Base-by-base conservation (phyloP, 495 filamentous ascomycete species). In the Baudoinia panamericana region DNA sequence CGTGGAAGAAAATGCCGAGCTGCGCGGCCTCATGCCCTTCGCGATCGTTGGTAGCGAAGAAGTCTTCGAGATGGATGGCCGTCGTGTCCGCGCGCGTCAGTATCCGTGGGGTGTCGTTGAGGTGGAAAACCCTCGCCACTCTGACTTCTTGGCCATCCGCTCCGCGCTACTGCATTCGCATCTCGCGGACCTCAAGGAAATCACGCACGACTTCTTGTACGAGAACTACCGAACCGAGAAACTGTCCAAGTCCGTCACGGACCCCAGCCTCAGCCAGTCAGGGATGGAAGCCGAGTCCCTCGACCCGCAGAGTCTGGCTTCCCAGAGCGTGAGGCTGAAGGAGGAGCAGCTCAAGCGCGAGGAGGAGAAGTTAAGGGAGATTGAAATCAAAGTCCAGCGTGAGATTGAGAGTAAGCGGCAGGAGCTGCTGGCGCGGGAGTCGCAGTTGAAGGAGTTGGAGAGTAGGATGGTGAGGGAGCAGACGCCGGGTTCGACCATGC, bases 201-300 rank as follows among this genome's bases (percentile, higher is more conserved):
- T 97, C 57, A 97, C 90, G 24, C 92, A 97, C 61, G 90, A 96
- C 58, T 97, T 97, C 81, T 73, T 97, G 24, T 97, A 97, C 61
- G 90, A 97, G 60, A 97, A 97, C 68, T 97, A 97, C 73, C 84
- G 90, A 82, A 97, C 90, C 55, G 92, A 97, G 80, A 95, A 95
- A 67, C 78, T 97, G 48, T 92, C 83, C 72, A 97, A 96, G 82
- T 93, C 86, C 61, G 47, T 50, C 42, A 18, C 36, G n/a, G 43
- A 43, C 30, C 19, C 25, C 24, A 13, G 13, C 10, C 5, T n/a
- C 10, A 17, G 20, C 22, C 4, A 6, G 3, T 37, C 37, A 32
- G 40, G 37, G 8, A 21, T 25, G 9, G 47, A 45, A 15, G 81
- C 84, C 59, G 90, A 84, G 23, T 87, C 82, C 23, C 88, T 97